Conservation (phyloP, 352 stramenopile genomes). For the Pythium periplocum region DNA sequence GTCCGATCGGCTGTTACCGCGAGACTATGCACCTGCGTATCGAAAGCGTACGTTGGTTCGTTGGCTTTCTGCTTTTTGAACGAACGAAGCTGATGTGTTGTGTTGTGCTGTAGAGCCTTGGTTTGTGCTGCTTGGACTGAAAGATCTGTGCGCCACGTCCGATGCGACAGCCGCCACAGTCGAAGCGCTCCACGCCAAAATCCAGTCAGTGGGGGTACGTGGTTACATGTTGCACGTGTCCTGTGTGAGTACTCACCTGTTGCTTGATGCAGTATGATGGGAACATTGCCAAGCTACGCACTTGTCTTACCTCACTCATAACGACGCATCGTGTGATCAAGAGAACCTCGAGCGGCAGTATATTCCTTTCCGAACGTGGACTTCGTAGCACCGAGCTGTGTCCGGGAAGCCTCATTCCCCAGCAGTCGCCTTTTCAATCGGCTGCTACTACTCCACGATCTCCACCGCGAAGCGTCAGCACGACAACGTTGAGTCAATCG, state of each 20-base stretch:
- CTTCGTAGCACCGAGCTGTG: slow-evolving; percentile 43
- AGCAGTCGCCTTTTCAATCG: background rate
- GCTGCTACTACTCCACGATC: background rate
- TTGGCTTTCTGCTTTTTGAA: background rate
- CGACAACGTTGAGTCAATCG: background rate
- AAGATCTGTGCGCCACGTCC: slow-evolving; percentile 26
- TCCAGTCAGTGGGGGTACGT: slow-evolving; percentile 41
- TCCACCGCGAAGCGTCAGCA: background rate
- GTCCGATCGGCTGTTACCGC: slow-evolving; percentile 19
- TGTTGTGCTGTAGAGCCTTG: slow-evolving; percentile 52
- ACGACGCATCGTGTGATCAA: slow-evolving; percentile 54
- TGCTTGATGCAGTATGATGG: slow-evolving; percentile 44
- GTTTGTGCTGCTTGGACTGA: slow-evolving; percentile 62
- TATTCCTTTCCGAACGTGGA: slow-evolving; percentile 60
- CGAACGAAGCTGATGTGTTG: background rate
- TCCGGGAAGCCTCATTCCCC: slow-evolving; percentile 17
- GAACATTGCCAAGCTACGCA: slow-evolving; percentile 35
- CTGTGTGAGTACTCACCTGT: background rate
- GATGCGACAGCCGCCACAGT: slow-evolving; percentile 31
- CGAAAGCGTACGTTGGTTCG: slow-evolving; percentile 40
- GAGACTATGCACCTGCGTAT: slow-evolving; percentile 47
- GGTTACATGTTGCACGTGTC: background rate
- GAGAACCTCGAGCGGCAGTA: slow-evolving; percentile 27
- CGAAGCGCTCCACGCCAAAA: slow-evolving; percentile 37
- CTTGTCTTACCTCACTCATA: slow-evolving; percentile 51